Evolutionary conservation across 768 basidiomycete species (phyloP).

Genomic region (Pleurotus cornucopiae): DNA sequence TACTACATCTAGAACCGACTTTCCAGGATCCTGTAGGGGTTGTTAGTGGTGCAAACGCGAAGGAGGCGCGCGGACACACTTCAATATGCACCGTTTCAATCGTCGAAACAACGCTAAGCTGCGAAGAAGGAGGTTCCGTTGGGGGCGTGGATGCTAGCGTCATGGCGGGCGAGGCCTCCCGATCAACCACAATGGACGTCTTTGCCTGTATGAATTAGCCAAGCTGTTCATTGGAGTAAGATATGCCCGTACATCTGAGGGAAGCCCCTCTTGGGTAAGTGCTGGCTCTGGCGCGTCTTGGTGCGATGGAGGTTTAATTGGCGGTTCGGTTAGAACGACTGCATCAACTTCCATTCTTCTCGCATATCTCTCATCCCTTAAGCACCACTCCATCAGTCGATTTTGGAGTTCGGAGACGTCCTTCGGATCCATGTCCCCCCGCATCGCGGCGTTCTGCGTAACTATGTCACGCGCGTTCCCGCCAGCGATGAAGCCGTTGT

Average conservation of each 20-base stretch:
- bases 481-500: conserved; percentile 56
- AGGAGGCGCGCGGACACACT: too few species aligned
- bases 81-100: too few species aligned
- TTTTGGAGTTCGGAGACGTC: conserved; percentile 31
- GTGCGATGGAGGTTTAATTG: too few species aligned
- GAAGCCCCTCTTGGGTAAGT: too few species aligned
- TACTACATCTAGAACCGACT: background rate
- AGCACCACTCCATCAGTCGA: conserved; percentile 38
- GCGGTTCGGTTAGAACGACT: background rate
- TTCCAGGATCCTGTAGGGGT: too few species aligned
- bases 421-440: conserved; percentile 38
- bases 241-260: too few species aligned
- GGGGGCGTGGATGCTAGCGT: background rate
- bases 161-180: background rate
- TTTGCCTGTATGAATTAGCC: too few species aligned
- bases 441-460: conserved; percentile 26
- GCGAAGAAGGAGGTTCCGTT: background rate
- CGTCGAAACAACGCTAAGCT: background rate
- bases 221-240: too few species aligned
- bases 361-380: conserved; percentile 25
- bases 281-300: too few species aligned
- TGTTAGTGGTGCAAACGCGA: too few species aligned
- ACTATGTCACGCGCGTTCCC: conserved; percentile 42
- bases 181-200: background rate
- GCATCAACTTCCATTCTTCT: conserved; percentile 11